A percentile compares a stretch with the other conserved stretches of the same genome.
Evolutionary conservation across 768 basidiomycete species (phyloP).

Genomic region (Tephrocybe rancida): DNA sequence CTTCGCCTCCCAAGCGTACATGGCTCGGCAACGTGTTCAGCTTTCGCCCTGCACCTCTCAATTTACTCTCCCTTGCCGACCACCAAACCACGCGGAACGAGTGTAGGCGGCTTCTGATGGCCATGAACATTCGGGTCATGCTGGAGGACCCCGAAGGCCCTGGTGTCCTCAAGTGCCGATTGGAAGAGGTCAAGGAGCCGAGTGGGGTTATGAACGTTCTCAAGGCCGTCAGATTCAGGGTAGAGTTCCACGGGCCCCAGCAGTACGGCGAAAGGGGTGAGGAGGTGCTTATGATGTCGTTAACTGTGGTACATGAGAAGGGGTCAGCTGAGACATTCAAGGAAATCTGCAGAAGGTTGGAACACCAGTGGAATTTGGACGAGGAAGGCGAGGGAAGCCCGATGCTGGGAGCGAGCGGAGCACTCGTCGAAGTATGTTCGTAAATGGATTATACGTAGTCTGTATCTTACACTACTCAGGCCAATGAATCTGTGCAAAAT

Average conservation of each 20-base stretch:
- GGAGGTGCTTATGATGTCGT: slow-evolving; percentile 44
- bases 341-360: slow-evolving; percentile 66
- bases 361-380: slow-evolving; percentile 72
- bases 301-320: slow-evolving; percentile 81
- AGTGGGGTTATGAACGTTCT: slow-evolving; percentile 51
- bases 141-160: slow-evolving; percentile 65
- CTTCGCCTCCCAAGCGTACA: slow-evolving; percentile 54
- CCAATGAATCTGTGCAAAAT: too few relatives aligned
- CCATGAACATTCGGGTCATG: slow-evolving; percentile 68
- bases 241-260: slow-evolving; percentile 62
- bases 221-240: slow-evolving; percentile 81
- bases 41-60: slow-evolving; percentile 68
- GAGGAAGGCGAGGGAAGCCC: not conserved
- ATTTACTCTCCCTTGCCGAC: slow-evolving; percentile 60
- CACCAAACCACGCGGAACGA: slow-evolving; percentile 69
- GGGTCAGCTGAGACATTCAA: slow-evolving; percentile 86
- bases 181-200: slow-evolving; percentile 66
- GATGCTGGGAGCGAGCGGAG: not conserved
- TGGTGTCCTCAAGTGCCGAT: slow-evolving; percentile 74
- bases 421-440: not conserved
- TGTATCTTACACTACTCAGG: not conserved
- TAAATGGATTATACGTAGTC: not conserved
- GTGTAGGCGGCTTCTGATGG: slow-evolving; percentile 72
- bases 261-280: slow-evolving; percentile 40
- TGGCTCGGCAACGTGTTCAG: slow-evolving; percentile 93